Evolutionary conservation across 129 eudicot species (phyloP).

Genomic region (Escallonia rubra): DNA sequence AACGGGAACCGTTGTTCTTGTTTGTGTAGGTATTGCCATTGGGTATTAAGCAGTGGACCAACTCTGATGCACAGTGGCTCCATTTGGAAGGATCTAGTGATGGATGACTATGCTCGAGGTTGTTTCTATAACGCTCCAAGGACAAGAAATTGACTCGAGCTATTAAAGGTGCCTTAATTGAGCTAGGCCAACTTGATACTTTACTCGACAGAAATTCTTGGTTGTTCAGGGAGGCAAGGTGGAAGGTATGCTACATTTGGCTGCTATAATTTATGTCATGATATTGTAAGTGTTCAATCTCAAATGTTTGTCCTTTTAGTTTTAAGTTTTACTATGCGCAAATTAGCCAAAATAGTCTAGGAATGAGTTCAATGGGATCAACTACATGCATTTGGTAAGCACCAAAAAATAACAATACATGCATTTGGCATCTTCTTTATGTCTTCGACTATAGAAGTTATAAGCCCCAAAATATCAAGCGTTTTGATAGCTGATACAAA

Average conservation of each 20-base stretch:
- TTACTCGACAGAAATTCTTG: conserved; percentile 26
- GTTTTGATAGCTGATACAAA: not conserved
- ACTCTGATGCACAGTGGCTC: conserved; percentile 53
- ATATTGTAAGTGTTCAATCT: too few species aligned
- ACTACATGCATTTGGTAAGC: too few species aligned
- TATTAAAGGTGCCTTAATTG: conserved; percentile 24
- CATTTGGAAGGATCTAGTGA: conserved; percentile 58
- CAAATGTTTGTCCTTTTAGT: too few species aligned
- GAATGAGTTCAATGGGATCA: too few species aligned
- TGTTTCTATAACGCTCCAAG: conserved; percentile 47
- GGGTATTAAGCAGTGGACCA: conserved; percentile 65
- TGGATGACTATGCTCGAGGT: conserved; percentile 50
- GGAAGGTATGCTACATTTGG: conserved; percentile 43
- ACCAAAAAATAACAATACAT: too few species aligned
- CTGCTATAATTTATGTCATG: too few species aligned
- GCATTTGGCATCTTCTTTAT: not conserved
- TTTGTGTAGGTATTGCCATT: conserved; percentile 52
- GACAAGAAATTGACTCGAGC: conserved; percentile 45
- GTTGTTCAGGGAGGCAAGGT: conserved; percentile 31
- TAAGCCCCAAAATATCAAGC: not conserved
- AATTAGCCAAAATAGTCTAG: too few species aligned
- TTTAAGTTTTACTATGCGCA: too few species aligned
- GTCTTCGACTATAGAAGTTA: not conserved
- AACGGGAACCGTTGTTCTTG: not conserved
- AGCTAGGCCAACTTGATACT: conserved; percentile 27